Percentiles rank a stretch among this genome's conserved stretches.
These are phyloP conservation scores for Syncephalis plumigaleata DNA, from an alignment of 371 early-diverging fungal species.

Conservation along the genomic window DNA sequence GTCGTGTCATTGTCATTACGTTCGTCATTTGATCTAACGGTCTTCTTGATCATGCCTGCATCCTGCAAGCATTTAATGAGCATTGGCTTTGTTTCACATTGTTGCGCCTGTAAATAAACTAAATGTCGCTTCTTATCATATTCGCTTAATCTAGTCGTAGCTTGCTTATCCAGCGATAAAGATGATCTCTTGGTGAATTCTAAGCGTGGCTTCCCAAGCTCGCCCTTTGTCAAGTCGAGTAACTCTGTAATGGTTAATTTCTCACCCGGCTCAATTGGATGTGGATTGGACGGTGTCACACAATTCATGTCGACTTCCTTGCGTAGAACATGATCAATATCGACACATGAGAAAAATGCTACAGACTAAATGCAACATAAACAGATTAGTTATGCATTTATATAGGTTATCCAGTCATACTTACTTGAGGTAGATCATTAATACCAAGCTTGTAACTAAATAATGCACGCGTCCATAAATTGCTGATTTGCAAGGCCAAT, in stretches of 20 bases:
- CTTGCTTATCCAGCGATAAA: too few species aligned
- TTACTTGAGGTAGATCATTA: constrained; percentile 70
- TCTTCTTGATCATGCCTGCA: too few species aligned
- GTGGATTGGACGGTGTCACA: constrained; percentile 50
- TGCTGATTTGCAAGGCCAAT: constrained; percentile 78
- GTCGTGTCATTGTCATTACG: too few species aligned
- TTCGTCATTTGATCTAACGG: too few species aligned
- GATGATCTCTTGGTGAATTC: too few species aligned
- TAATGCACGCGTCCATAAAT: constrained; percentile 84
- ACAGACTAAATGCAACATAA: constrained; percentile 36
- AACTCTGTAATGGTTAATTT: constrained; percentile 34
- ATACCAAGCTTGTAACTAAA: constrained; percentile 79
- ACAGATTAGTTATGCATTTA: neutral
- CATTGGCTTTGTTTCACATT: too few species aligned
- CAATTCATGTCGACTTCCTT: constrained; percentile 79
- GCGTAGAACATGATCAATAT: constrained; percentile 81
- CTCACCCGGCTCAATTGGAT: constrained; percentile 37
- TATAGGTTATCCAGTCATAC: neutral
- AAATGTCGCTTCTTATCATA: too few species aligned
- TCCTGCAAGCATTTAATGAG: too few species aligned
- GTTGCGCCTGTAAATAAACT: too few species aligned
- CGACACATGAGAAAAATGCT: constrained; percentile 91
- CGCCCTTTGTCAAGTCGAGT: constrained; percentile 10
- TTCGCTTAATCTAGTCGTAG: too few species aligned
- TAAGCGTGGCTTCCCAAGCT: too few species aligned